These are phyloP conservation scores for Rhinocladiella similis DNA, from an alignment of 2,329 filamentous ascomycete species.

Conservation along the genomic window DNA sequence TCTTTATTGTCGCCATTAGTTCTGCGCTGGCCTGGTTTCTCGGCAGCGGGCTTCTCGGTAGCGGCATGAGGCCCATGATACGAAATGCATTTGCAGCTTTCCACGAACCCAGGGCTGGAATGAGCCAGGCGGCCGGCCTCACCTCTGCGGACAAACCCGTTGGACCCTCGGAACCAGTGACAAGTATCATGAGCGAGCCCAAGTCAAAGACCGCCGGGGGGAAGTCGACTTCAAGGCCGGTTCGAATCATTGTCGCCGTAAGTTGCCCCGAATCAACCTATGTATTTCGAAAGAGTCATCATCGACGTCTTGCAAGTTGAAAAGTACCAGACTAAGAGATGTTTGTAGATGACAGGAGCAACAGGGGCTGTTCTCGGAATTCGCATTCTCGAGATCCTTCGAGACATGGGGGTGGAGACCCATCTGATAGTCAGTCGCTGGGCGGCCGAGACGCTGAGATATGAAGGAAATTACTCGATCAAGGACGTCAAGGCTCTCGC, in stretches of 20 bases:
- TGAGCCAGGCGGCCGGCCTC: not conserved
- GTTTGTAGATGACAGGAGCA: slow-evolving; percentile 32
- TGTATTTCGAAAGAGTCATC: not conserved
- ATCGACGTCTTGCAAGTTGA: not conserved
- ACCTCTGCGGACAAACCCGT: not conserved
- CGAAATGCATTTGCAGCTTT: not conserved
- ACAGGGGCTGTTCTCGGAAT: slow-evolving; percentile 34
- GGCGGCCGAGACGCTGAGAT: slow-evolving; percentile 31
- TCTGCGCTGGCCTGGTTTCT: not conserved
- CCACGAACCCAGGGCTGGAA: not conserved
- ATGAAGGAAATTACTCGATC: slow-evolving; percentile 20
- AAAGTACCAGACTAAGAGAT: slow-evolving; percentile 8
- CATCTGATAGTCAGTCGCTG: slow-evolving; percentile 34
- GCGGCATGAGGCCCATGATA: not conserved
- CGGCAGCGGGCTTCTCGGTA: not conserved
- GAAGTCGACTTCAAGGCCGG: not conserved
- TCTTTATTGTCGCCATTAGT: not conserved
- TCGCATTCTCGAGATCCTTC: slow-evolving; percentile 30
- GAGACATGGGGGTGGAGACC: slow-evolving; percentile 30
- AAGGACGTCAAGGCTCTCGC: slow-evolving; percentile 14
- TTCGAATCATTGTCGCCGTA: not conserved
- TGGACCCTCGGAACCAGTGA: not conserved
- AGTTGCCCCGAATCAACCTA: not conserved
- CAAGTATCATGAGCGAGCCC: not conserved
- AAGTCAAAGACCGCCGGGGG: not conserved